Evolutionary conservation across 2,329 filamentous ascomycete species (phyloP).

Genomic region (Trichoderma cornu-damae): DNA sequence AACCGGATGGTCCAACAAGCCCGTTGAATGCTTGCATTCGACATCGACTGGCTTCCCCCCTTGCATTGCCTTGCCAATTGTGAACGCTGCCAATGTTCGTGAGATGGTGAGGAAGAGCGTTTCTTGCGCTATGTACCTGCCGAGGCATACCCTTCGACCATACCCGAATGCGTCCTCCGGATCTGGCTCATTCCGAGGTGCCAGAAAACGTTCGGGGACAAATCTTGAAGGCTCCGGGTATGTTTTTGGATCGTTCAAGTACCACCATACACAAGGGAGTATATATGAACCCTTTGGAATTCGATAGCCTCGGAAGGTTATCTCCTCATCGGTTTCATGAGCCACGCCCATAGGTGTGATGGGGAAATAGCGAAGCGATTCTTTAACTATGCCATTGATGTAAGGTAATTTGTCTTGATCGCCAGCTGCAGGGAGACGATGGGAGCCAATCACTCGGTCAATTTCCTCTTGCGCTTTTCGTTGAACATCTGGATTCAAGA

Average conservation of each 20-base stretch:
- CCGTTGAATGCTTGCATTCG: not conserved
- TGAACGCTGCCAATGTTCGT: not conserved
- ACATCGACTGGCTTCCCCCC: conserved; percentile 3
- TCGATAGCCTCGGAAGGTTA: not conserved
- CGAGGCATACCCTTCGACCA: conserved; percentile 17
- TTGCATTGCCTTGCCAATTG: conserved; percentile 2
- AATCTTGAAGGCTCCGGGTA: conserved; percentile 1
- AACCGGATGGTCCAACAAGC: not conserved
- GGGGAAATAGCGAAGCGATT: conserved; percentile 22
- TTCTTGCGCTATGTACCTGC: not conserved
- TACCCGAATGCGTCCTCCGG: conserved; percentile 2
- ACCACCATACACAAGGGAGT: conserved; percentile 2
- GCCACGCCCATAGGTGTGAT: not conserved
- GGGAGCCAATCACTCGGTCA: conserved; percentile 23
- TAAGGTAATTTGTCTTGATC: conserved; percentile 25
- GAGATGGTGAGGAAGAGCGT: conserved; percentile 8
- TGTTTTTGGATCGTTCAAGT: not conserved
- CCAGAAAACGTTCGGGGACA: conserved; percentile 12
- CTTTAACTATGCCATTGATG: conserved; percentile 25
- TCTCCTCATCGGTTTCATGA: not conserved
- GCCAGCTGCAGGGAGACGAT: conserved; percentile 6
- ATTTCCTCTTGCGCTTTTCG: conserved; percentile 20
- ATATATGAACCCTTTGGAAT: conserved; percentile 13
- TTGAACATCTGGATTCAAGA: conserved; percentile 15
- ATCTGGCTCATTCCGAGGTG: conserved; percentile 18